A percentile compares a stretch with the other conserved stretches of the same genome.
phyloP scores from a whole-genome alignment of 2,329 filamentous ascomycete species.

The Didymella keratinophila region DNA sequence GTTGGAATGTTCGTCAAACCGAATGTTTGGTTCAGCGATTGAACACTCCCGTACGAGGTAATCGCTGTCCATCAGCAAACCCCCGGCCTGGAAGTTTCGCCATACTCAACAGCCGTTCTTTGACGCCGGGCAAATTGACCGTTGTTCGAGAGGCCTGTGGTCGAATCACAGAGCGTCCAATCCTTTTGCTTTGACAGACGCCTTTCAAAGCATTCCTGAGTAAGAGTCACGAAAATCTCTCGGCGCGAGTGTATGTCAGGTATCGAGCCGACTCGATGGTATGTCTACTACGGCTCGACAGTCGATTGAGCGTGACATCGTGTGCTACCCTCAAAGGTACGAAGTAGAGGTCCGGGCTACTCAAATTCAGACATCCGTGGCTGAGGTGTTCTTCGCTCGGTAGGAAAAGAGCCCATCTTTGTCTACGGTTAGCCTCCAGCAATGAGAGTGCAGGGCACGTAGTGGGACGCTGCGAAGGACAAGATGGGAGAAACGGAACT shows the following conservation, averaged over 20 bases:
- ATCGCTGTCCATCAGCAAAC: not conserved
- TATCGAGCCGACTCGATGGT: not conserved
- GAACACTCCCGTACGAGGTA: not conserved
- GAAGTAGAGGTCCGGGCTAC: not conserved
- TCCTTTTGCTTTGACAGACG: not conserved
- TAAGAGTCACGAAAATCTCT: not conserved
- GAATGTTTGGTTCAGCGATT: not conserved
- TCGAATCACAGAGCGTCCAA: not conserved
- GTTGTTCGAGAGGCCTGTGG: not conserved
- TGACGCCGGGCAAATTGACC: not conserved
- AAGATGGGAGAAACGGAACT: not conserved
- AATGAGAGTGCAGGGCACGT: not conserved
- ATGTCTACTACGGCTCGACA: not conserved
- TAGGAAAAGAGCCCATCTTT: not conserved
- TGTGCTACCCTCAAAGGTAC: not conserved
- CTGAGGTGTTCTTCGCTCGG: not conserved
- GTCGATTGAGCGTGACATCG: not conserved
- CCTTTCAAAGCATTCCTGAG: not conserved
- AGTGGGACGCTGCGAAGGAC: not conserved
- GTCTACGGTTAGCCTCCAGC: not conserved
- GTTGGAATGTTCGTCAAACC: not conserved
- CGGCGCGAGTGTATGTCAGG: not conserved
- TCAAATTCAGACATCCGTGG: not conserved
- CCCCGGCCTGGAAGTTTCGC: not conserved
- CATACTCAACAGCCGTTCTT: not conserved